These are phyloP conservation scores for Amylocarpus encephaloides DNA, from an alignment of 2,329 filamentous ascomycete species.

Conservation along the genomic window DNA sequence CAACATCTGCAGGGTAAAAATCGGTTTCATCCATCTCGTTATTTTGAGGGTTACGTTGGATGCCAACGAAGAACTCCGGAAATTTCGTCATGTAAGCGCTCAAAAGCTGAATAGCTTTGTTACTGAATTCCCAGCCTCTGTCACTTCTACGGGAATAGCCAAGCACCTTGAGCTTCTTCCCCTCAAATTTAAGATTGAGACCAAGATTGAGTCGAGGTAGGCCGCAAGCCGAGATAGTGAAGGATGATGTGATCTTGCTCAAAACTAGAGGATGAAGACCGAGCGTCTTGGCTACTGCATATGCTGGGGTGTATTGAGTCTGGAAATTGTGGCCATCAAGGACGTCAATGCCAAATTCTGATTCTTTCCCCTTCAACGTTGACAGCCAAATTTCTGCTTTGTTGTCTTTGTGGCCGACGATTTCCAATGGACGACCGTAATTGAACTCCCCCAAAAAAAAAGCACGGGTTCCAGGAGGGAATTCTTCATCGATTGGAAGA, in stretches of 20 bases:
- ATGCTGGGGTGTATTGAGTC: conserved; percentile 79
- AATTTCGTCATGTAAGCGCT: conserved; percentile 88
- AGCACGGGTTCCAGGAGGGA: conserved; percentile 71
- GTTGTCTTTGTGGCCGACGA: conserved; percentile 65
- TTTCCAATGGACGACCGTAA: conserved; percentile 83
- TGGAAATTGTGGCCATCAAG: conserved; percentile 62
- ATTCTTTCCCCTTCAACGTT: conserved; percentile 63
- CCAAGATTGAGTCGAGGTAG: conserved; percentile 77
- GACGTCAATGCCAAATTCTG: conserved; percentile 72
- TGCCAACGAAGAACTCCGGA: conserved; percentile 88
- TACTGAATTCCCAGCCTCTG: conserved; percentile 93
- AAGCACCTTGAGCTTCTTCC: conserved; percentile 88
- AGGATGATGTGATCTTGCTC: conserved; percentile 94
- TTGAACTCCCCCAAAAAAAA: conserved; percentile 95
- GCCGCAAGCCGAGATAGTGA: conserved; percentile 75
- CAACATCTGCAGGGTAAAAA: conserved; percentile 71
- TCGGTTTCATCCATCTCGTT: conserved; percentile 80
- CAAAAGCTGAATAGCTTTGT: conserved; percentile 72
- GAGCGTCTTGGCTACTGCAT: conserved; percentile 76
- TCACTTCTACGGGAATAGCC: conserved; percentile 85
- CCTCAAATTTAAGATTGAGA: conserved; percentile 94
- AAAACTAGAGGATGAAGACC: conserved; percentile 78
- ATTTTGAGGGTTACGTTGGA: conserved; percentile 77
- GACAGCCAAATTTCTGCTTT: conserved; percentile 78
- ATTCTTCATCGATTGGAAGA: conserved; percentile 86